Percentiles rank a stretch among this genome's conserved stretches.
Evolutionary conservation across 441 rosid genomes (phyloP).

Genomic region (Croton setiger): DNA sequence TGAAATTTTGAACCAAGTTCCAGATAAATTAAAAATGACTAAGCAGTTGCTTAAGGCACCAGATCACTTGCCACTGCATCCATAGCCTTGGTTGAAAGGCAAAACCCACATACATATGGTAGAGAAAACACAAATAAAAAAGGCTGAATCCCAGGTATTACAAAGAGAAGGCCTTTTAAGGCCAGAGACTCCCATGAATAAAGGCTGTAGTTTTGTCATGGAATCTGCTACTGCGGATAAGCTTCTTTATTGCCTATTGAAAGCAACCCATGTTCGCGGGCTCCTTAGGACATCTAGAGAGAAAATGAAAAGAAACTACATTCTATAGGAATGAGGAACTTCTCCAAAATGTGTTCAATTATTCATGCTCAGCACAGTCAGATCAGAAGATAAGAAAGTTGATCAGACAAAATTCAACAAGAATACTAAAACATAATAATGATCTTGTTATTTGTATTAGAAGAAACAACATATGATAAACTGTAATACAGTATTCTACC

Average conservation of each 20-base stretch:
- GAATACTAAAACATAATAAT: neutral
- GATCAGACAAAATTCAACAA: neutral
- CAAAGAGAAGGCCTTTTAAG: too few relatives aligned
- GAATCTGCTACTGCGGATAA: neutral
- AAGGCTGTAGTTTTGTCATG: too few relatives aligned
- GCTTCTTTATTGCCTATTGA: neutral
- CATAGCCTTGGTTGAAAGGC: too few relatives aligned
- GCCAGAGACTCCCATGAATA: too few relatives aligned
- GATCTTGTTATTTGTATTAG: neutral
- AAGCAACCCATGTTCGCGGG: neutral
- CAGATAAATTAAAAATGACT: too few relatives aligned
- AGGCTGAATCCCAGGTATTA: too few relatives aligned
- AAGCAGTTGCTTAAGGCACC: too few relatives aligned
- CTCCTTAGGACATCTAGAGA: neutral
- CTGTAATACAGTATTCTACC: too few relatives aligned
- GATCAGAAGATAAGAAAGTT: neutral
- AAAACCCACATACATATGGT: too few relatives aligned
- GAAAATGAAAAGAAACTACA: neutral
- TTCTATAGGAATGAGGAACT: neutral
- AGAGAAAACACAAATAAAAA: too few relatives aligned
- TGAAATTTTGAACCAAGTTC: neutral
- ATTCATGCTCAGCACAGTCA: neutral
- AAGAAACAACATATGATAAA: neutral
- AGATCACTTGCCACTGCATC: too few relatives aligned
- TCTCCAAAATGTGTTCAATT: neutral